Conservation (phyloP, 441 rosid species). For the Bocquillonia castaneifolia region DNA sequence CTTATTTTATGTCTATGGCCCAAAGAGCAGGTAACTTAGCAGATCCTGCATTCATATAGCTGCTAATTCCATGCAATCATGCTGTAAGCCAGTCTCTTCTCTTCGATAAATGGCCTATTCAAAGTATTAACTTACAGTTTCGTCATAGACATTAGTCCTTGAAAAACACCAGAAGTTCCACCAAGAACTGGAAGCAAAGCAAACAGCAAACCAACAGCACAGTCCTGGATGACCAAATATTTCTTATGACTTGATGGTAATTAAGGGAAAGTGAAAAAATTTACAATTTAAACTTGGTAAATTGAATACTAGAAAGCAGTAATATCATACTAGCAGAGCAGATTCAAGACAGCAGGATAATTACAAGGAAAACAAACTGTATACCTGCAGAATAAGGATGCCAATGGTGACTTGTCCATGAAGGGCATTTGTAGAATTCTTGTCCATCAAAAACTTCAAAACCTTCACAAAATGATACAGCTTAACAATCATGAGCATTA, state of each 20-base stretch:
- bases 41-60: neutral
- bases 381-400: conserved; percentile 81
- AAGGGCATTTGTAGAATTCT: conserved; percentile 44
- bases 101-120: neutral
- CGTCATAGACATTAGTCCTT: conserved; percentile 82
- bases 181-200: conserved; percentile 96
- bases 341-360: neutral
- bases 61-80: neutral
- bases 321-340: neutral
- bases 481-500: conserved; percentile 10
- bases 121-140: conserved; percentile 60
- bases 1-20: neutral
- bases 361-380: neutral
- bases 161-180: conserved; percentile 82
- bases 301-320: conserved; percentile 4
- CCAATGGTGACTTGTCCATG: conserved; percentile 63
- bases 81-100: neutral
- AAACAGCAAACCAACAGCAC: conserved; percentile 92
- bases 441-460: conserved; percentile 87
- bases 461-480: conserved; percentile 42
- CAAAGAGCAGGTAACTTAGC: neutral
- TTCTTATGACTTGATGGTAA: conserved; percentile 11
- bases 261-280: conserved; percentile 8
- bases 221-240: conserved; percentile 46
- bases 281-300: neutral